A percentile compares a stretch with the other conserved stretches of the same genome.
These are phyloP conservation scores for Monoraphidium neglectum DNA, from an alignment of 139 green algal species.

Conservation along the genomic window DNA sequence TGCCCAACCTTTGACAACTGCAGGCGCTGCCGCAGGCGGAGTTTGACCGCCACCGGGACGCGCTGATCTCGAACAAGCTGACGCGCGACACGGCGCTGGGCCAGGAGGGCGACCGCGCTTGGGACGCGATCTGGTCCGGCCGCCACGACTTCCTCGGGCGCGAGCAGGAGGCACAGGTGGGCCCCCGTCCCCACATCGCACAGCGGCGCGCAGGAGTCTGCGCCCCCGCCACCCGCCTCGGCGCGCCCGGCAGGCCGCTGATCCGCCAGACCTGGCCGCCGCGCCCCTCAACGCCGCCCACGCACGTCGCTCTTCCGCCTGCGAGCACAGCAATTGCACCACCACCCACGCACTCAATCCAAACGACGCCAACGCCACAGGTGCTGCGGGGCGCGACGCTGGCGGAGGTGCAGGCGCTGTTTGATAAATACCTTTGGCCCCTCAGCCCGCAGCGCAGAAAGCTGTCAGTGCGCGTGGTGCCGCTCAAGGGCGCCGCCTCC, in stretches of 20 bases:
- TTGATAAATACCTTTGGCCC: constrained; percentile 27
- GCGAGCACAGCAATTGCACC: too few relatives aligned
- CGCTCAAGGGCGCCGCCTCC: background rate
- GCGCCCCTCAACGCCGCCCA: too few relatives aligned
- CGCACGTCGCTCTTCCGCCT: too few relatives aligned
- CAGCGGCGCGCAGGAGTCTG: too few relatives aligned
- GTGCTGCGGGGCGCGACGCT: constrained; percentile 43
- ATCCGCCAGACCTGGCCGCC: too few relatives aligned
- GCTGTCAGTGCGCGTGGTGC: constrained; percentile 54
- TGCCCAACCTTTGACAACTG: background rate
- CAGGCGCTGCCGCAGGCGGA: constrained; percentile 60
- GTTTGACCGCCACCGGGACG: constrained; percentile 71
- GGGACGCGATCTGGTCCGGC: constrained; percentile 53
- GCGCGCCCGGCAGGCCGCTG: too few relatives aligned
- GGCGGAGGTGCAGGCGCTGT: constrained; percentile 43
- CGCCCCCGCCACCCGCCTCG: too few relatives aligned
- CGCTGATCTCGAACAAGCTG: constrained; percentile 78
- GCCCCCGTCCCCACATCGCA: too few relatives aligned
- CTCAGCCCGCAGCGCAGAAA: constrained; percentile 22
- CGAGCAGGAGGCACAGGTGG: constrained; percentile 61
- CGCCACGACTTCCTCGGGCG: constrained; percentile 68
- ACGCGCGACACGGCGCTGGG: constrained; percentile 68
- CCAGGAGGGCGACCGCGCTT: constrained; percentile 81
- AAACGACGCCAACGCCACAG: too few relatives aligned
- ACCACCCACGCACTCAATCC: too few relatives aligned